Evolutionary conservation across 78 protist genomes (phyloP).

Genomic region (Monocercomonoides exilis): DNA sequence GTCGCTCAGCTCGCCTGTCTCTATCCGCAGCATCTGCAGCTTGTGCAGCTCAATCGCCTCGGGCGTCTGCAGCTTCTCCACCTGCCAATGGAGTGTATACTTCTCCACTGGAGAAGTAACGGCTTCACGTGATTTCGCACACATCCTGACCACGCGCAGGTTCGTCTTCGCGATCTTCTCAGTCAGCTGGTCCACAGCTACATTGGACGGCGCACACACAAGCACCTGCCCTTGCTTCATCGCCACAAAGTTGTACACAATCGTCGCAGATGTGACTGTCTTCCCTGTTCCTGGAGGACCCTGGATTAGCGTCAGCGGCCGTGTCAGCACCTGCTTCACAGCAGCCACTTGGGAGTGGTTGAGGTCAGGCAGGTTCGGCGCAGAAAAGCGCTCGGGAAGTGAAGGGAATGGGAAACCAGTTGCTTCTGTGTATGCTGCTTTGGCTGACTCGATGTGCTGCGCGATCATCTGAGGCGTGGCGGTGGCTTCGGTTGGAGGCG

Average conservation of each 20-base stretch:
- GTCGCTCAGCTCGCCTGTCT: background rate
- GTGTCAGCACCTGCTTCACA: constrained; percentile 59
- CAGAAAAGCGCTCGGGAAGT: constrained; percentile 40
- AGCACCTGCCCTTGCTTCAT: constrained; percentile 62
- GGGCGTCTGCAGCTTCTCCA: constrained; percentile 38
- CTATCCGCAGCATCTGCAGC: constrained; percentile 5
- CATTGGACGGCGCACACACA: constrained; percentile 96
- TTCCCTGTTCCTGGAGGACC: constrained; percentile 94
- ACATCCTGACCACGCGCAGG: constrained; percentile 85
- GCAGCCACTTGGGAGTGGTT: constrained; percentile 63
- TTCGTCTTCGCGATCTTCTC: constrained; percentile 90
- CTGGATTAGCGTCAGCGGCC: constrained; percentile 86
- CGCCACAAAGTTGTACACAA: constrained; percentile 85
- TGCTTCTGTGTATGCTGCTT: constrained; percentile 37
- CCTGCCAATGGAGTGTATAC: constrained; percentile 86
- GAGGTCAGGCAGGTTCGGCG: constrained; percentile 75
- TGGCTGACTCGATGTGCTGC: background rate
- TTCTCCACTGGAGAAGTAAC: constrained; percentile 71
- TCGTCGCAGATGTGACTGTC: constrained; percentile 90
- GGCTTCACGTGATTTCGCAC: constrained; percentile 88
- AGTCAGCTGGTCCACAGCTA: constrained; percentile 97
- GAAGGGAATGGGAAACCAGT: constrained; percentile 40
- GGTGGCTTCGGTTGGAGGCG: background rate
- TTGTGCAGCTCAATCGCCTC: constrained; percentile 53
- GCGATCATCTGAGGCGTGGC: no score